Percentiles rank a stretch among this genome's conserved stretches.
These are phyloP conservation scores for Boletus sp. DNA, from an alignment of 1,284 basidiomycete species.

Conservation along the genomic window DNA sequence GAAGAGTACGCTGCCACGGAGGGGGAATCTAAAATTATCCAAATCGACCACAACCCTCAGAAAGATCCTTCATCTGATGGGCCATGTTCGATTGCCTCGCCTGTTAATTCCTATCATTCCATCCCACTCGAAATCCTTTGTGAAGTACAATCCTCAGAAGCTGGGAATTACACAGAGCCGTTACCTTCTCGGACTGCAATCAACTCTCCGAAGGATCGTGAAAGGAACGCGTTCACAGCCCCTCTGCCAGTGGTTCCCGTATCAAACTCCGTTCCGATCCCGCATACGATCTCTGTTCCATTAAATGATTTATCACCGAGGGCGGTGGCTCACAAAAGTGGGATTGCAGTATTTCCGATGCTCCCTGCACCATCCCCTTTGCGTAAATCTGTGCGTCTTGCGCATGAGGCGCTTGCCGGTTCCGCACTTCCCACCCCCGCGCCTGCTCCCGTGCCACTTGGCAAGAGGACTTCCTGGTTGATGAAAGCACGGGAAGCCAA, in stretches of 20 bases:
- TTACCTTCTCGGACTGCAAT: constrained; percentile 13
- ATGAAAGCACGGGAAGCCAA: constrained; percentile 72
- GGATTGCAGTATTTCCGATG: constrained; percentile 44
- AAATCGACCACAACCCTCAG: background rate
- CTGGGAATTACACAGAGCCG: constrained; percentile 19
- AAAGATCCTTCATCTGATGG: background rate
- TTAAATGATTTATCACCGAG: constrained; percentile 30
- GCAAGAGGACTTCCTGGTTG: constrained; percentile 74
- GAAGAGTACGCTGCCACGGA: background rate
- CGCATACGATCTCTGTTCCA: constrained; percentile 26
- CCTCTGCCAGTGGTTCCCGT: constrained; percentile 32
- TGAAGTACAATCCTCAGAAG: constrained; percentile 8
- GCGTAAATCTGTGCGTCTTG: constrained; percentile 57
- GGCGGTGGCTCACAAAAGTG: constrained; percentile 33
- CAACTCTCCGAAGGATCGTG: constrained; percentile 15
- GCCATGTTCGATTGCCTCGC: constrained; percentile 17
- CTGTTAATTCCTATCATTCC: constrained; percentile 37
- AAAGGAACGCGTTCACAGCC: constrained; percentile 23
- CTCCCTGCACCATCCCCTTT: constrained; percentile 65
- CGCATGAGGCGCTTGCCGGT: constrained; percentile 44
- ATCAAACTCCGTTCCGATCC: constrained; percentile 10
- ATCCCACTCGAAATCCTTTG: constrained; percentile 36
- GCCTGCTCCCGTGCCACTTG: constrained; percentile 40
- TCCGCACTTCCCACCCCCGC: constrained; percentile 36
- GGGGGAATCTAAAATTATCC: background rate